Evolutionary conservation across 2,329 filamentous ascomycete genomes (phyloP).

Genomic region (Apiospora rasikravindrae): DNA sequence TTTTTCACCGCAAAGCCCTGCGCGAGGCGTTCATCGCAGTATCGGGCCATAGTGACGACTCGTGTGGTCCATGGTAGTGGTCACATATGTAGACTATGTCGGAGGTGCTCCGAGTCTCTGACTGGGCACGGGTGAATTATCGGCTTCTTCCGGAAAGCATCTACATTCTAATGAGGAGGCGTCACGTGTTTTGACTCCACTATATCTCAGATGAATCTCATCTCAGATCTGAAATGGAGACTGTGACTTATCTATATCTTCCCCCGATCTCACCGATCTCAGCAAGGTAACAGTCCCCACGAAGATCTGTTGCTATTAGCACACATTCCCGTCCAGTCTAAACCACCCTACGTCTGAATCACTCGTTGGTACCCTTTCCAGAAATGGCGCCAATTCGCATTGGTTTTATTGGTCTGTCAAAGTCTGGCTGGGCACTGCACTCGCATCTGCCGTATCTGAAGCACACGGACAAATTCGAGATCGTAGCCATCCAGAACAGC

Average conservation of each 20-base stretch:
- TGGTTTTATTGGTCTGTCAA: constrained; percentile 16
- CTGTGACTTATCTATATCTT: neutral
- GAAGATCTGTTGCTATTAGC: neutral
- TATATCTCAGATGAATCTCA: neutral
- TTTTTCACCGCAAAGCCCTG: too few species aligned
- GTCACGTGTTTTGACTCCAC: neutral
- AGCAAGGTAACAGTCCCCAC: neutral
- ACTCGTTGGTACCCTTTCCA: too few species aligned
- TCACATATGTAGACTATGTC: neutral
- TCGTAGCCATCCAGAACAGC: constrained; percentile 18
- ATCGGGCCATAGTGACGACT: too few species aligned
- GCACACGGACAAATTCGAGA: constrained; percentile 6
- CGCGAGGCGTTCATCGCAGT: too few species aligned
- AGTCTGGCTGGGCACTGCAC: neutral
- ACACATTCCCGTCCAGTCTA: too few species aligned
- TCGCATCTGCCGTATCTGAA: constrained; percentile 18
- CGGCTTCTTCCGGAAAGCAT: neutral
- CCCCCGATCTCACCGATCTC: too few species aligned
- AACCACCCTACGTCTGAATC: too few species aligned
- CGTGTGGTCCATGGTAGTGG: neutral
- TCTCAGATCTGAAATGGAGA: neutral
- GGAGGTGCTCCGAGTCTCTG: neutral
- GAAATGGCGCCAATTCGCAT: constrained; percentile 17
- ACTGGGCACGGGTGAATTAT: neutral
- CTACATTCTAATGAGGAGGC: neutral